phyloP scores from a whole-genome alignment of 345 rosid genomes.

The Eucalyptus regnans region DNA sequence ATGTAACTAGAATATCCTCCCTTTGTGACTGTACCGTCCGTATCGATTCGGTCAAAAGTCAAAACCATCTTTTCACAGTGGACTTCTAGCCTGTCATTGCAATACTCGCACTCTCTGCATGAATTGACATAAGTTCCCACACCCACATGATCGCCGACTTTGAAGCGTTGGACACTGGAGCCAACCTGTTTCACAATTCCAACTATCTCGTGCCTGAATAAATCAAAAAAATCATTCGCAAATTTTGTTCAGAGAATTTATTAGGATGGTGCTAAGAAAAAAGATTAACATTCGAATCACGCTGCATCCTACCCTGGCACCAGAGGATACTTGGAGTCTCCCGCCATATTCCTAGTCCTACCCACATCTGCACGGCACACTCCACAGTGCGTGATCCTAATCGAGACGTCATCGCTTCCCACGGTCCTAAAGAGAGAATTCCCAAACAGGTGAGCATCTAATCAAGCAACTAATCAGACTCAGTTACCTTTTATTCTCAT shows the following conservation, averaged over 20 bases:
- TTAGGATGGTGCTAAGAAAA: background rate
- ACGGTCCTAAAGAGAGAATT: conserved; percentile 30
- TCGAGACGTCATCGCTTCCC: conserved; percentile 51
- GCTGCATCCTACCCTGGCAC: conserved; percentile 56
- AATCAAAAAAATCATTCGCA: background rate
- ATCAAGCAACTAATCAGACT: background rate
- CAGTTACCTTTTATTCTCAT: background rate
- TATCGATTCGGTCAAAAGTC: conserved; percentile 62
- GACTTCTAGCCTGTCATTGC: conserved; percentile 46
- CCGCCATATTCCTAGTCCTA: conserved; percentile 50
- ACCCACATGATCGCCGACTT: background rate
- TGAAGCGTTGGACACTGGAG: too few species aligned
- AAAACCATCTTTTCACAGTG: conserved; percentile 40
- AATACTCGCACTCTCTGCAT: conserved; percentile 67
- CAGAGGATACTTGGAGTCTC: conserved; percentile 55
- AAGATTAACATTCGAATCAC: background rate
- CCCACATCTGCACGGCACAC: conserved; percentile 76
- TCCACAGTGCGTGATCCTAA: conserved; percentile 83
- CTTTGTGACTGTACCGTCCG: conserved; percentile 65
- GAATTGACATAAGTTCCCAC: conserved; percentile 82
- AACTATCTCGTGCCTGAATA: conserved; percentile 46
- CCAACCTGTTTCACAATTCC: too few species aligned
- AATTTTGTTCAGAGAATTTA: background rate
- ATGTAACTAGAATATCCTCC: conserved; percentile 29
- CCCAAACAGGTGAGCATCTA: background rate